Evolutionary conservation across 1,139 yeast species (phyloP).

Genomic region (Zygosaccharomyces pseudobailii): DNA sequence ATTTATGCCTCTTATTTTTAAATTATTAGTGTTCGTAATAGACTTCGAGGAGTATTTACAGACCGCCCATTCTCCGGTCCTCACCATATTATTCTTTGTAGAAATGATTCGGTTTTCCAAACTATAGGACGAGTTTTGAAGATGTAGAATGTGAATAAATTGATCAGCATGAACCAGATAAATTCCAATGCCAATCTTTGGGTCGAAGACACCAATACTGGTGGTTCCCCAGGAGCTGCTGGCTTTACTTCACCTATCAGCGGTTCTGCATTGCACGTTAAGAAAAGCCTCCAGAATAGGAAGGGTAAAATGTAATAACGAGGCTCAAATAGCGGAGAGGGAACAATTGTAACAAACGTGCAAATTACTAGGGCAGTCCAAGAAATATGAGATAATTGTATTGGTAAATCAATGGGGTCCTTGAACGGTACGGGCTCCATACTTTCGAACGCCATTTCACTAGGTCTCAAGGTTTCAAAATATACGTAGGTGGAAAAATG

Average conservation of each 20-base stretch:
- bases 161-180: conserved; percentile 54
- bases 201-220: conserved; percentile 27
- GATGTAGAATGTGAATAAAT: conserved; percentile 47
- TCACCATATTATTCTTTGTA: conserved; percentile 87
- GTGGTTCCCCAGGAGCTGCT: conserved; percentile 15
- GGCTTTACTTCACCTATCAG: conserved; percentile 22
- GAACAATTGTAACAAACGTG: conserved; percentile 58
- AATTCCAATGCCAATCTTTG: conserved; percentile 51
- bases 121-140: conserved; percentile 59
- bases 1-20: neutral
- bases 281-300: conserved; percentile 63
- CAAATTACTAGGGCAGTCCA: conserved; percentile 50
- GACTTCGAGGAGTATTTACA: neutral
- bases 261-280: conserved; percentile 41
- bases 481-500: conserved; percentile 61
- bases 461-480: conserved; percentile 36
- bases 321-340: conserved; percentile 91
- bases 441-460: conserved; percentile 35
- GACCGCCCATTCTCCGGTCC: conserved; percentile 5
- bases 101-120: conserved; percentile 59
- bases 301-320: conserved; percentile 84
- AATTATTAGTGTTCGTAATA: neutral
- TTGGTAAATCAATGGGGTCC: conserved; percentile 33
- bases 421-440: conserved; percentile 36
- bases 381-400: conserved; percentile 40